Evolutionary conservation across 768 basidiomycete genomes (phyloP), one percentile per base, ranked within the genome.

Genomic region (Peribolospora kevripleyi): DNA sequence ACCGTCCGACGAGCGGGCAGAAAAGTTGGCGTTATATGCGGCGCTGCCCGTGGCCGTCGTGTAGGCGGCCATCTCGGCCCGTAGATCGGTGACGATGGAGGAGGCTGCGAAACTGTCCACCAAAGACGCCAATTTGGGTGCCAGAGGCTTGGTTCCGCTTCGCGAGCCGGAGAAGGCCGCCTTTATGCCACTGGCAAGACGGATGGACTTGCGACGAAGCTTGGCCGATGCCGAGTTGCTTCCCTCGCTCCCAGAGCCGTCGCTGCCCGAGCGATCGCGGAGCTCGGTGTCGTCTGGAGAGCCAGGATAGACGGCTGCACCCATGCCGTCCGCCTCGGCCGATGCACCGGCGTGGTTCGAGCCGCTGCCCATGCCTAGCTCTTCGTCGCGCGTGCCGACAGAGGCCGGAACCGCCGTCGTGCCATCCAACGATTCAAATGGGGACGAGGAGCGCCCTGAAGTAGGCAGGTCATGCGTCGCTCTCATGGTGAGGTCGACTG

Each of bases 51-150:
- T 42, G 52, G 37, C 73, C 75, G 25, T 25, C 25, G 25, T 25
- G 25, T 25, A 25, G 25, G 25, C 25, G 25, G 25, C 25, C 43
- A 78, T 77, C 59, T 91, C 84, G 6, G 66, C 71, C 53, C 70
- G 71, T 53, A 91, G 76, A 11, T 65, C 70, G 43, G 70, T 69
- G 6, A 82, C 78, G 46, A 88, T 73, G 9, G 75, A 70, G 63
- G 85, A 88, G 7, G 65, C 61, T 50, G 74, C 72, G 65, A 82
- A 90, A 0, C 79, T 75, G 3, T 77, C 70, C 47, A 91, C 79
- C n/a, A 98, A 74, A 14, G 69, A 70, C 2, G 74, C 73, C 4
- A 97, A 74, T 57, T 77, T 76, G 3, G 78, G 74, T 7, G 78
- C 64, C 0, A 80, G 58, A 0, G 67, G 67, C 6, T 66, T 25